These are phyloP conservation scores for Gastrolobium villosum DNA, from an alignment of 306 rosid species.

Conservation along the genomic window DNA sequence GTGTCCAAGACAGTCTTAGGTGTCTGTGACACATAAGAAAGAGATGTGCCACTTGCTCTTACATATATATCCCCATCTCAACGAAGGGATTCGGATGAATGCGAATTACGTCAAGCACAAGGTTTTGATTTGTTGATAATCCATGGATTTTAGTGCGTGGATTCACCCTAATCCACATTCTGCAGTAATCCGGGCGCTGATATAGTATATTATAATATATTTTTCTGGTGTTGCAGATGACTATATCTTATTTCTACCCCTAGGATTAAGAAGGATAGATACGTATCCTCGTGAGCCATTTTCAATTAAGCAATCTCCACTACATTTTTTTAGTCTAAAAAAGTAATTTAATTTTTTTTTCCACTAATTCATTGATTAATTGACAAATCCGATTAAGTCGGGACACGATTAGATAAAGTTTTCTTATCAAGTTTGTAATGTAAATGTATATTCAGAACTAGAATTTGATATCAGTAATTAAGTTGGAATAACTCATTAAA, in stretches of 20 bases:
- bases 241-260: background rate
- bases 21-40: too few species aligned
- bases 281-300: background rate
- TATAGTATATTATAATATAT: too few species aligned
- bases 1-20: too few species aligned
- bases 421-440: too few species aligned
- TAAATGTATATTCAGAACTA: too few species aligned
- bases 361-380: background rate
- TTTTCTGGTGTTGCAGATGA: background rate
- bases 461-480: too few species aligned
- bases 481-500: too few species aligned
- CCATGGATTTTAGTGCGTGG: slow-evolving; percentile 5
- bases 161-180: background rate
- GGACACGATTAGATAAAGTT: too few species aligned
- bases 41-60: too few species aligned
- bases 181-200: background rate
- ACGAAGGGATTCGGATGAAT: background rate
- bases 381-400: too few species aligned
- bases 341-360: background rate
- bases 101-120: background rate
- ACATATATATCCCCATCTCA: too few species aligned
- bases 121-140: slow-evolving; percentile 16
- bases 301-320: background rate
- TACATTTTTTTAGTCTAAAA: background rate
- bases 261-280: background rate